Percentiles rank a stretch among this genome's conserved stretches.
phyloP scores from a whole-genome alignment of 2,329 filamentous ascomycete species.

The Fusarium sp. region DNA sequence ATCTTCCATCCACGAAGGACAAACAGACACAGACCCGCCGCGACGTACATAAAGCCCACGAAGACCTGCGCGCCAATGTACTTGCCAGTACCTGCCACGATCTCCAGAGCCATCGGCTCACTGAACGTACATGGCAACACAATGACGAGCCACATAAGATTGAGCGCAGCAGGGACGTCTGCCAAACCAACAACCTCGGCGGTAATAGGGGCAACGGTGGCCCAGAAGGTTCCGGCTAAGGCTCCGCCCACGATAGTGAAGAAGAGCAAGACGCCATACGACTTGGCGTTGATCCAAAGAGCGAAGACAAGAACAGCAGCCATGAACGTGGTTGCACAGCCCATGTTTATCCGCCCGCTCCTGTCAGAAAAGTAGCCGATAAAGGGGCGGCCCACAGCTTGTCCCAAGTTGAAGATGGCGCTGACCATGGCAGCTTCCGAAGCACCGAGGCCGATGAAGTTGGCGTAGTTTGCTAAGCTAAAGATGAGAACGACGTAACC shows the following conservation, averaged over 20 bases:
- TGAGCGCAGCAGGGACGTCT: conserved; percentile 77
- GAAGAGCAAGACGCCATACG: conserved; percentile 78
- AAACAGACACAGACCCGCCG: conserved; percentile 56
- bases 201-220: conserved; percentile 77
- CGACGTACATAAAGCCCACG: conserved; percentile 73
- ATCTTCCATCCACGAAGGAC: conserved; percentile 59
- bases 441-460: conserved; percentile 76
- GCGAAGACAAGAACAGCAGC: conserved; percentile 77
- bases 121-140: conserved; percentile 80
- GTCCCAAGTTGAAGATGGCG: conserved; percentile 80
- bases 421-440: conserved; percentile 79
- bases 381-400: conserved; percentile 78
- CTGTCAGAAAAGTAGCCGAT: conserved; percentile 82
- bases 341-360: conserved; percentile 82
- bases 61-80: conserved; percentile 72
- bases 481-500: conserved; percentile 85
- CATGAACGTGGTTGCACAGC: conserved; percentile 74
- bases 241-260: conserved; percentile 80
- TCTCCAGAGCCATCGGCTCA: conserved; percentile 74
- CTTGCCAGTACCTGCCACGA: conserved; percentile 61
- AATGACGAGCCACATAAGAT: conserved; percentile 80
- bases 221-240: conserved; percentile 81
- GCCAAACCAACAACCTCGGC: conserved; percentile 82
- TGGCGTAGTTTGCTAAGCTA: conserved; percentile 81
- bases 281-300: conserved; percentile 79